A percentile compares a stretch with the other conserved stretches of the same genome.
These are phyloP conservation scores for Solanum hybrid DNA, from an alignment of 305 asterid species.

Conservation along the genomic window DNA sequence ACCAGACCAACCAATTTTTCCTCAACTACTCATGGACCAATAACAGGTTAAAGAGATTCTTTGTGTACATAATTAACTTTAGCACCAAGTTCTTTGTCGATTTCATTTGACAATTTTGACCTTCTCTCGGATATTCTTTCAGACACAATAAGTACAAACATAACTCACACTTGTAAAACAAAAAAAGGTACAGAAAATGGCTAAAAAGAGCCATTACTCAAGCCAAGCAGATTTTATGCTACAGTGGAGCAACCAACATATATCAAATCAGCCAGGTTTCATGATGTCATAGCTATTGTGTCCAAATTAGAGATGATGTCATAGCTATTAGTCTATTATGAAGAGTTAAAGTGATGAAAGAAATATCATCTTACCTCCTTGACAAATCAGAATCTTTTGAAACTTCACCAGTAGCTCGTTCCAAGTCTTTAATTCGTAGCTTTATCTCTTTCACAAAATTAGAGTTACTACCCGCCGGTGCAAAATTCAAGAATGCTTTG, in stretches of 20 bases:
- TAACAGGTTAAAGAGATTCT: neutral
- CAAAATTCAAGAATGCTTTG: conserved; percentile 51
- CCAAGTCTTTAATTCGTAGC: conserved; percentile 69
- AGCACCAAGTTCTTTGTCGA: neutral
- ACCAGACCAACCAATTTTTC: neutral
- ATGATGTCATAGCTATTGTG: neutral
- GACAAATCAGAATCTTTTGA: conserved; percentile 59
- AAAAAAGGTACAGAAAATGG: neutral
- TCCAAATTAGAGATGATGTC: neutral
- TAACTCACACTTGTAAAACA: neutral
- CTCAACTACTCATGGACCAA: neutral
- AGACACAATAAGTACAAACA: neutral
- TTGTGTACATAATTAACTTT: neutral
- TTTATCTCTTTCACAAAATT: conserved; percentile 74
- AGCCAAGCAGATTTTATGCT: neutral
- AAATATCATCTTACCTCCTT: conserved; percentile 35
- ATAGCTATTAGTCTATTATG: neutral
- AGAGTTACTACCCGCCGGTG: conserved; percentile 53
- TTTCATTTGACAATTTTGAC: neutral
- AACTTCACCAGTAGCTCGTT: conserved; percentile 45
- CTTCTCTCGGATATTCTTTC: neutral
- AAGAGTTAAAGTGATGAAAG: neutral
- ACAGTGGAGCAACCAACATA: neutral
- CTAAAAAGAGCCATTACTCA: neutral
- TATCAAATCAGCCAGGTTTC: neutral